A percentile compares a stretch with the other conserved stretches of the same genome.
phyloP scores from a whole-genome alignment of 1,284 basidiomycete species.

The Sporisorium iseilematis-ciliati region DNA sequence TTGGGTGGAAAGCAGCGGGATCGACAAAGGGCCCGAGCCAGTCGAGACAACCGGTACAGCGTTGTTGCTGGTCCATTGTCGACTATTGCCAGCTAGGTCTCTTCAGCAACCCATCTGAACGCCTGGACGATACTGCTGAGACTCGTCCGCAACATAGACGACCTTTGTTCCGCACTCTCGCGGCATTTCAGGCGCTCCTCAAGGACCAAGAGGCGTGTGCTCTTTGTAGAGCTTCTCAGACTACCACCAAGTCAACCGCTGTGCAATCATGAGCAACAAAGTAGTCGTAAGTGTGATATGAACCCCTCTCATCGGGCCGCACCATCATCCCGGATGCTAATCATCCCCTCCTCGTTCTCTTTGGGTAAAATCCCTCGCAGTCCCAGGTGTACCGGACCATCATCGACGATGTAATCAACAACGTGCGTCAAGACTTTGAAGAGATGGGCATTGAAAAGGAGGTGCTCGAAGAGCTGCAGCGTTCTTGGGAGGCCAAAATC shows the following conservation, averaged over 20 bases:
- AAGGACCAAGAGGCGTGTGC: not conserved
- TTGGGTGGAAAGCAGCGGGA: not conserved
- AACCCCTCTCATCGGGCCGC: not conserved
- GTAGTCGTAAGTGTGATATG: conserved; percentile 47
- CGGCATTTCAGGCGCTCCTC: not conserved
- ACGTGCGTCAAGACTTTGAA: conserved; percentile 93
- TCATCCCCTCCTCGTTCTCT: not conserved
- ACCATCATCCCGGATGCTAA: not conserved
- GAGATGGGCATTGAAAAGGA: conserved; percentile 95
- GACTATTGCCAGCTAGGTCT: not conserved
- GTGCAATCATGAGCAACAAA: conserved; percentile 57
- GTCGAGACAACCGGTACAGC: not conserved
- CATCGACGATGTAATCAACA: conserved; percentile 93
- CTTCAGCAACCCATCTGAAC: not conserved
- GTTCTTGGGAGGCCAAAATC: conserved; percentile 95
- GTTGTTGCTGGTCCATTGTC: not conserved
- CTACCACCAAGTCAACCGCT: not conserved
- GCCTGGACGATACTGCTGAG: not conserved
- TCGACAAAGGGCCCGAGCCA: not conserved
- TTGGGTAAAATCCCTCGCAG: conserved; percentile 74
- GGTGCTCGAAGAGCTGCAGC: conserved; percentile 86
- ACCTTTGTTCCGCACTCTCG: not conserved
- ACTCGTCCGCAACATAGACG: not conserved
- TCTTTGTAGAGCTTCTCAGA: not conserved
- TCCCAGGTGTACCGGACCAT: conserved; percentile 89